Evolutionary conservation across 2,329 filamentous ascomycete genomes (phyloP).

Genomic region (Arthrobotrys conoides): DNA sequence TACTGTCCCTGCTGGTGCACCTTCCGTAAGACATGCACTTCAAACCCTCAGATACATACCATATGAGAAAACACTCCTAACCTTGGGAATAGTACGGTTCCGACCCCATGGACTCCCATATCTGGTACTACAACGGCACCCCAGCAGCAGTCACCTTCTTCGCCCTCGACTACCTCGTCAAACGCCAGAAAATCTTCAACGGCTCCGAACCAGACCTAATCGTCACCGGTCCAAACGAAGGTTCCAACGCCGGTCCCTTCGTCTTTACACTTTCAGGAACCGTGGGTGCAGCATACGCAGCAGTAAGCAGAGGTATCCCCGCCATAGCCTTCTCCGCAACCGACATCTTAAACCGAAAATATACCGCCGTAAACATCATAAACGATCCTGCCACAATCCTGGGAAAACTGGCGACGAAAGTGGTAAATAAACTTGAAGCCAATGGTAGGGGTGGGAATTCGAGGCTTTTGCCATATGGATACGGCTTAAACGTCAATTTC

Average conservation of each 20-base stretch:
- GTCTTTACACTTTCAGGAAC: slow-evolving; percentile 72
- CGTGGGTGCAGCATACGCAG: slow-evolving; percentile 71
- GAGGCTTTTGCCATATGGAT: slow-evolving; percentile 69
- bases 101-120: slow-evolving; percentile 71
- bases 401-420: slow-evolving; percentile 68
- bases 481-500: slow-evolving; percentile 72
- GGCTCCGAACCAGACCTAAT: slow-evolving; percentile 72
- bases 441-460: slow-evolving; percentile 65
- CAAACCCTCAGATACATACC: neutral
- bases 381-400: slow-evolving; percentile 68
- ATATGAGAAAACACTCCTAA: neutral
- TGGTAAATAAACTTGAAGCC: slow-evolving; percentile 69
- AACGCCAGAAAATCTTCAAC: slow-evolving; percentile 68
- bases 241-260: slow-evolving; percentile 72
- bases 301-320: slow-evolving; percentile 70
- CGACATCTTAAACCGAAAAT: slow-evolving; percentile 68
- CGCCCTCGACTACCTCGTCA: slow-evolving; percentile 72
- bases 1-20: slow-evolving; percentile 69
- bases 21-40: slow-evolving; percentile 66
- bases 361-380: slow-evolving; percentile 68
- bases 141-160: slow-evolving; percentile 73
- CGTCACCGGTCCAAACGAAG: slow-evolving; percentile 73
- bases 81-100: slow-evolving; percentile 66
- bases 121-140: slow-evolving; percentile 76
- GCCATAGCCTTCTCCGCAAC: slow-evolving; percentile 70